Evolutionary conservation across 192 early-diverging fungal species (phyloP).

Genomic region (Coemansia sp.): DNA sequence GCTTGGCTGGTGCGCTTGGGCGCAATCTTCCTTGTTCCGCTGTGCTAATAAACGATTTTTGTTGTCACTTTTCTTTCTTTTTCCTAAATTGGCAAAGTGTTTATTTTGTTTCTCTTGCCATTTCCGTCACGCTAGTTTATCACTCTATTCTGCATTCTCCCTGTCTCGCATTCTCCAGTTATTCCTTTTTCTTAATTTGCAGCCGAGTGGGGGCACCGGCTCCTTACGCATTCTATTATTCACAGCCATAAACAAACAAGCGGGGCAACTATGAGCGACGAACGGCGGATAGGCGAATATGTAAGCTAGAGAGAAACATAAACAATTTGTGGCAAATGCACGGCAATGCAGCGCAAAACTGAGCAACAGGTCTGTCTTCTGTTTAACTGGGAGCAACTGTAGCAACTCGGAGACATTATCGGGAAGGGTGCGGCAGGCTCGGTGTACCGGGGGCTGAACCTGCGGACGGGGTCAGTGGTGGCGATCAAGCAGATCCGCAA

Average conservation of each 20-base stretch:
- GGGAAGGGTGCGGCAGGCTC: slow-evolving; percentile 72
- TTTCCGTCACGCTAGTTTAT: background rate
- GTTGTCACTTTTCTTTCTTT: no score
- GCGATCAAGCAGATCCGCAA: slow-evolving; percentile 69
- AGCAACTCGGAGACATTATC: slow-evolving; percentile 68
- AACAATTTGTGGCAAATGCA: background rate
- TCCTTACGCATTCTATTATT: no score
- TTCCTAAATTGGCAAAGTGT: no score
- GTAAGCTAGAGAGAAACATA: slow-evolving; percentile 20
- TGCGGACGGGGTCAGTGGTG: slow-evolving; percentile 62
- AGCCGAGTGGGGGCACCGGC: no score
- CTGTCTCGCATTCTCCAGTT: background rate
- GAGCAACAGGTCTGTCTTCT: no score
- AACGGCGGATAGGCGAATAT: slow-evolving; percentile 50
- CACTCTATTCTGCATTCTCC: background rate
- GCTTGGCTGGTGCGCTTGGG: no score
- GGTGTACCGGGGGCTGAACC: slow-evolving; percentile 65
- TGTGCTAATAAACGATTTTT: no score
- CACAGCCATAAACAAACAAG: background rate
- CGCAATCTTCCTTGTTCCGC: no score
- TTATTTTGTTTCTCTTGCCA: background rate
- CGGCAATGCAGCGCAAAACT: background rate
- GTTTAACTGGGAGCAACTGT: slow-evolving; percentile 2
- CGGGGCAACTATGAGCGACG: slow-evolving; percentile 26
- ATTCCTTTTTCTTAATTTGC: background rate